Base-by-base conservation (phyloP, 2,329 filamentous ascomycete species). In the Aspergillus proliferans region DNA sequence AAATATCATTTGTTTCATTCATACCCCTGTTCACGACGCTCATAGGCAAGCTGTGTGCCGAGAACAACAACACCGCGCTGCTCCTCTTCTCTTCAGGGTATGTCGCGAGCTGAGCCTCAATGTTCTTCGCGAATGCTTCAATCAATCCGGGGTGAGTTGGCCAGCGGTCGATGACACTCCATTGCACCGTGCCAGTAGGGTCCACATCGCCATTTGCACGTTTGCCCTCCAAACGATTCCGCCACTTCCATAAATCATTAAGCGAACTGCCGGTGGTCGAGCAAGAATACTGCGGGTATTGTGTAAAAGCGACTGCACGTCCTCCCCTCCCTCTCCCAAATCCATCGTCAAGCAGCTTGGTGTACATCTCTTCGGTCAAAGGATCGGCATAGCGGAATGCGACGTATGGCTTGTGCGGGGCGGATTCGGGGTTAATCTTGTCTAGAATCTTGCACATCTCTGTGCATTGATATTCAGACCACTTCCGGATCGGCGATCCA, bases 371-470 rank as follows among this genome's bases (percentile, higher is more conserved):
- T 72, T 97, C 93, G 2, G 93, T 98, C 64, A 98, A 71, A 1
- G 93, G 93, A 53, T 91, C 79, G 12, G 94, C 92, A 65, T 98
- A 98, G 54, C 93, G 87, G 69, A 98, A 98, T 12, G 93, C 92
- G 43, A 97, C 90, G 64, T 98, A 98, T 7, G 93, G 93, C 69
- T 93, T 96, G 68, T 98, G 93, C 5, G 93, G 93, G 3, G 93
- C 93, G 1, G 91, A 95, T 65, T 95, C 87, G 5, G 93, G 93
- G 1, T 87, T 94, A 52, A 89, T 86, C 59, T 85, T 81, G 77
- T 98, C 93, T 46, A 98, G 79, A 46, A 97, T 81, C 77, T 95
- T 96, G 81, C 93, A 98, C 89, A 97, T 96, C 72, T 97, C 91
- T 51, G 79, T 78, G 51, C 84, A 90, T 70, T 98, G 93, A 65